Base-by-base conservation (phyloP, 2,329 filamentous ascomycete genomes). In the Clonostachys rhizophaga region DNA sequence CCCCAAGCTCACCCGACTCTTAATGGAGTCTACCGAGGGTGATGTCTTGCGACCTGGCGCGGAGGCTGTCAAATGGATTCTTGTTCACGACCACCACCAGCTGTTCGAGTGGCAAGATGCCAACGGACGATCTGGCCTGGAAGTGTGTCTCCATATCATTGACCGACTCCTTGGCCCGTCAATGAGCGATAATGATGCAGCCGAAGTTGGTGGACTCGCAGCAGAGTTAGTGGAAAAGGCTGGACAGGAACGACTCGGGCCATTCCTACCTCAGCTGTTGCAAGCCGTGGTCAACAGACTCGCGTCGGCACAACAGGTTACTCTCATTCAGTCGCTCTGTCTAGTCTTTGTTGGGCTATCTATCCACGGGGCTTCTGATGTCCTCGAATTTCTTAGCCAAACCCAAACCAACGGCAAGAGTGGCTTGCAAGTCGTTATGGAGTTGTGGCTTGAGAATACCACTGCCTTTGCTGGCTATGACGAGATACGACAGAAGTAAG, bases 391-490 rank as follows among this genome's bases (percentile, higher is more conserved):
- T 70, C 75, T 99, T 34, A 86, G 86, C 50, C 85, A 90, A 59
- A 86, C 96, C 52, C 80, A 90, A 55, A 87, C 97, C 54, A 81
- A 83, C 43, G 85, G 84, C 16, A 77, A 87, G 60, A 95, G 79
- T 58, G 94, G 91, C n/a, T 72, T 99, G 8, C 83, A 91, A 53
- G 84, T 96, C 20, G 94, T 99, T 5, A 72, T 97, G 54, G 79
- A 84, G 67, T 96, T 97, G 69, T 99, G 94, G 94, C 75, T 99
- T 1, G 94, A 97, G 70, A 96, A 97, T 67, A 96, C 91, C 5
- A 81, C 95, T 66, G 95, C 87, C 66, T 99, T 99, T 68, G 91
- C 91, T n/a, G 94, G 94, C 12, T 99, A 96, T 58, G 91, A 97
- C 58, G 92, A 96, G 66, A 97, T 97, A 57, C 83, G 91, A 56